These are phyloP conservation scores for Prinsepia uniflora DNA, from an alignment of 306 rosid species.

Conservation along the genomic window DNA sequence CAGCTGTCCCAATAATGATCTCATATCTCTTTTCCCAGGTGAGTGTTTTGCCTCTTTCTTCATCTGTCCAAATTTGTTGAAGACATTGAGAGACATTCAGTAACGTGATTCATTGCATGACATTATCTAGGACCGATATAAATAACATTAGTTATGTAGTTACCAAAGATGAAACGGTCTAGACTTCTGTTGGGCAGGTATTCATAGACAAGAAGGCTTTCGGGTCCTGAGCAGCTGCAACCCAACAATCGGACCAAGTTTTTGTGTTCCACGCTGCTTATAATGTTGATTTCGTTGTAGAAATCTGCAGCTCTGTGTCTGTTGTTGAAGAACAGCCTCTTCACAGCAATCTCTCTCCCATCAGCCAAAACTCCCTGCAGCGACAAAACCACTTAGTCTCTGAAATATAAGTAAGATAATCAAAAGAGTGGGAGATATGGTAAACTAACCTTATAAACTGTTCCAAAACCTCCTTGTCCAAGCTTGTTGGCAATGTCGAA, in stretches of 20 bases:
- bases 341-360: constrained; percentile 93
- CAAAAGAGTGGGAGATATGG: constrained; percentile 6
- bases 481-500: constrained; percentile 63
- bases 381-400: constrained; percentile 3
- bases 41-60: constrained; percentile 52
- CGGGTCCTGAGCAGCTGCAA: constrained; percentile 93
- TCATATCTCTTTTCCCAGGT: constrained; percentile 79
- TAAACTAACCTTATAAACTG: constrained; percentile 73
- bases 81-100: neutral
- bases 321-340: constrained; percentile 80
- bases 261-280: constrained; percentile 81
- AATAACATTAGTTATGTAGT: neutral
- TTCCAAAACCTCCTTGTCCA: constrained; percentile 95
- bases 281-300: constrained; percentile 84
- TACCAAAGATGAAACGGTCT: constrained; percentile 82
- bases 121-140: neutral
- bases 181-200: constrained; percentile 78
- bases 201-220: constrained; percentile 89
- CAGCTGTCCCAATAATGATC: constrained; percentile 67
- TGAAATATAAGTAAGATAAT: constrained; percentile 3
- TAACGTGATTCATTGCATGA: neutral
- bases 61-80: constrained; percentile 36
- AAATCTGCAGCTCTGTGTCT: constrained; percentile 81
- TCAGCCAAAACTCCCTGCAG: constrained; percentile 65
- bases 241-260: constrained; percentile 78